Evolutionary conservation across 208 protist species (phyloP).

Genomic region (Novymonas esmeraldas): DNA sequence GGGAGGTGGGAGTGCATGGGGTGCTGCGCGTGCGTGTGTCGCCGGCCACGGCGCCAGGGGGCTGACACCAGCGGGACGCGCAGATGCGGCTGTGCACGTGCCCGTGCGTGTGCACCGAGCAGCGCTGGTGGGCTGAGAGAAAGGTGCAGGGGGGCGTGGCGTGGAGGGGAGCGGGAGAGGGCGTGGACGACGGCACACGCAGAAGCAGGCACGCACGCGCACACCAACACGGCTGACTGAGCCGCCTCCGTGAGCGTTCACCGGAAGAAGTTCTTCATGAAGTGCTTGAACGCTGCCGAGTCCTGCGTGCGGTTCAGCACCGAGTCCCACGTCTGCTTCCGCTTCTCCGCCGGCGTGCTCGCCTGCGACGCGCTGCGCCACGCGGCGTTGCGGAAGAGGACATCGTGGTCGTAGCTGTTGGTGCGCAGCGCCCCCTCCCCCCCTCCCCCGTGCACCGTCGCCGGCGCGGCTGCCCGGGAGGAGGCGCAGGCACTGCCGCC

Average conservation of each 20-base stretch:
- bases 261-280: slow-evolving; percentile 76
- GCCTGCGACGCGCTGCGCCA: slow-evolving; percentile 35
- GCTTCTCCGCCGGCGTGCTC: slow-evolving; percentile 23
- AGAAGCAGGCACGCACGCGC: not conserved
- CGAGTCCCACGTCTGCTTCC: slow-evolving; percentile 53
- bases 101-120: not conserved
- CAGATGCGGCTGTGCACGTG: not conserved
- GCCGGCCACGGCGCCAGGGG: too few relatives aligned
- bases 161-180: not conserved
- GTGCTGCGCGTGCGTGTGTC: too few relatives aligned
- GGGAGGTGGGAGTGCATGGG: too few relatives aligned
- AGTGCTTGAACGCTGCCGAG: slow-evolving; percentile 51
- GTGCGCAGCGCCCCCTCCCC: not conserved
- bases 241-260: slow-evolving; percentile 14
- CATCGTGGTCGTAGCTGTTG: slow-evolving; percentile 67
- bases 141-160: not conserved
- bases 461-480: slow-evolving; percentile 5
- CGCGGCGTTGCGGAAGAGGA: slow-evolving; percentile 61
- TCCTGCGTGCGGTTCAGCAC: slow-evolving; percentile 60
- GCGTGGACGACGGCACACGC: not conserved
- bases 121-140: too few relatives aligned
- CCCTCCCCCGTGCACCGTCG: too few relatives aligned
- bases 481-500: not conserved
- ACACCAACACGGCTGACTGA: not conserved
- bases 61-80: too few relatives aligned